These are phyloP conservation scores for Waltergamsia citrina DNA, from an alignment of 2,329 filamentous ascomycete species.

Conservation along the genomic window DNA sequence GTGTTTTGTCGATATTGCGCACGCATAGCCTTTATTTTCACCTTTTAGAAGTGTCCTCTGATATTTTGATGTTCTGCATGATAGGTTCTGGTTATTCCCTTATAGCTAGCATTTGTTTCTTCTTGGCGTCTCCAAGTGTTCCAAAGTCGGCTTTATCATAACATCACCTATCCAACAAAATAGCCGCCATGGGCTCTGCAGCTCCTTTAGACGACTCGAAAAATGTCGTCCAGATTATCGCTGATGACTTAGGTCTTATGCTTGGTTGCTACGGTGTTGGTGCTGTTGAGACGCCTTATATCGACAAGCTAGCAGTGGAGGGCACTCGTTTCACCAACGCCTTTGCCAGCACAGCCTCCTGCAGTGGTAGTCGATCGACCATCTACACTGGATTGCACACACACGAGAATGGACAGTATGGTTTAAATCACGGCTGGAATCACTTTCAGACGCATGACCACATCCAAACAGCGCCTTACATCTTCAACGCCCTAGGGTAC, in stretches of 20 bases:
- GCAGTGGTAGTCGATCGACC: constrained; percentile 33
- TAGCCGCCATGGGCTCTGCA: constrained; percentile 2
- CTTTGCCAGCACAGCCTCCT: constrained; percentile 36
- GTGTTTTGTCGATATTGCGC: too few relatives aligned
- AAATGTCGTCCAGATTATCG: constrained; percentile 28
- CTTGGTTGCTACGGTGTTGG: constrained; percentile 24
- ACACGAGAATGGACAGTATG: constrained; percentile 37
- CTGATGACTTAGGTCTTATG: constrained; percentile 30
- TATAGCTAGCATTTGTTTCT: too few relatives aligned
- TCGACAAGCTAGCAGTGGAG: constrained; percentile 26
- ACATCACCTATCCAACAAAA: too few relatives aligned
- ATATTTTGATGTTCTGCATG: too few relatives aligned
- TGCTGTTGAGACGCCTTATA: constrained; percentile 23
- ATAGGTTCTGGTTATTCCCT: too few relatives aligned
- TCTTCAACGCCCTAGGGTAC: constrained; percentile 29
- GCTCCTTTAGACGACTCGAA: constrained; percentile 6
- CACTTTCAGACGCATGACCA: constrained; percentile 34
- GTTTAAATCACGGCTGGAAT: constrained; percentile 23
- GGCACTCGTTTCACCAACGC: constrained; percentile 26
- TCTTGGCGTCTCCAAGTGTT: too few relatives aligned
- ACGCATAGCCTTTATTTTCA: too few relatives aligned
- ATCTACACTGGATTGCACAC: constrained; percentile 40
- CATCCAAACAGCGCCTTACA: constrained; percentile 26
- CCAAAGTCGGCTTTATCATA: too few relatives aligned
- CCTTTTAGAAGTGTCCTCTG: too few relatives aligned